phyloP scores from a whole-genome alignment of 179 eudicot genomes.

The Patellifolia procumbens region DNA sequence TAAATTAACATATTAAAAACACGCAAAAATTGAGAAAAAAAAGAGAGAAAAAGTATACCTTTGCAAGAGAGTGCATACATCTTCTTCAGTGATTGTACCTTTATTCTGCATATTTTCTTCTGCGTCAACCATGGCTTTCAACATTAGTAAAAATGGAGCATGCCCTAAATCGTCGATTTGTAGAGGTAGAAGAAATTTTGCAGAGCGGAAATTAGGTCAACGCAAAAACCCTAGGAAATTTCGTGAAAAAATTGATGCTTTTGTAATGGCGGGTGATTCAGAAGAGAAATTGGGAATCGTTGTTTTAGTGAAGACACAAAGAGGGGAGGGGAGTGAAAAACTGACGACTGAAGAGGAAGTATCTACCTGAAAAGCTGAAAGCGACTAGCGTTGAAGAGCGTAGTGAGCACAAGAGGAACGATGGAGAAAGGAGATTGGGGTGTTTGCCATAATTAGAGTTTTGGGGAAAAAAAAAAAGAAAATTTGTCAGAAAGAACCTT shows the following conservation, averaged over 20 bases:
- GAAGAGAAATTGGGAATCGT: not conserved
- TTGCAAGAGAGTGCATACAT: slow-evolving; percentile 44
- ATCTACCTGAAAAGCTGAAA: no score
- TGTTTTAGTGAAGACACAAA: no score
- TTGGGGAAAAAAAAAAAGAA: no score
- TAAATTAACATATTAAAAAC: not conserved
- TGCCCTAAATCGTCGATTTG: not conserved
- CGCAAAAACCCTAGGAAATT: not conserved
- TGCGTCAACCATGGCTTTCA: slow-evolving; percentile 20
- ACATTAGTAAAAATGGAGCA: not conserved
- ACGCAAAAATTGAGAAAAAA: no score
- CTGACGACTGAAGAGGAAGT: no score
- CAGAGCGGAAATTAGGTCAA: not conserved
- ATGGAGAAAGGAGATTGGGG: no score
- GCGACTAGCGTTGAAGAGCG: no score
- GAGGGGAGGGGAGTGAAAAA: no score
- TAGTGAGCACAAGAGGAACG: no score
- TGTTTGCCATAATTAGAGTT: no score
- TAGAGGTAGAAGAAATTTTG: not conserved
- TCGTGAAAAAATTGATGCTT: not conserved
- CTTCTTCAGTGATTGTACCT: slow-evolving; percentile 48
- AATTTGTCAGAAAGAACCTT: no score
- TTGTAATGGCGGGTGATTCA: not conserved
- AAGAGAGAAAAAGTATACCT: slow-evolving; percentile 33
- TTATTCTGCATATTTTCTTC: slow-evolving; percentile 35